phyloP scores from a whole-genome alignment of 108 stramenopile species.

The Nannochloropsis gaditana region DNA sequence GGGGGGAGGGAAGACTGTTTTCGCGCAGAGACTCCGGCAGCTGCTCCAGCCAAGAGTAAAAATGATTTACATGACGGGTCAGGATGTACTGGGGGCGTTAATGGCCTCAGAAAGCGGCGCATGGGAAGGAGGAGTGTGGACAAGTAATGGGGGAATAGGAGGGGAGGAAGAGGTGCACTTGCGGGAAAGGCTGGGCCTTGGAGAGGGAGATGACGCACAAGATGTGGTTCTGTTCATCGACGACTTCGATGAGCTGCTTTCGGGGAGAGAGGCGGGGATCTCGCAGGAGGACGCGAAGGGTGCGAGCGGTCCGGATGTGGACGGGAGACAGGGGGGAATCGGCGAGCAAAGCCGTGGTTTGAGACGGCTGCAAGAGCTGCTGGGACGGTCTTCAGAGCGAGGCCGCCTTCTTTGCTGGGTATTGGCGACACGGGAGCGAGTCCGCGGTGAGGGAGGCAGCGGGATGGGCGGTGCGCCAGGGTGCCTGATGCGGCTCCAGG shows the following conservation, averaged over 20 bases:
- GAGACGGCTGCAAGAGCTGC: background rate
- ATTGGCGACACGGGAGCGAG: background rate
- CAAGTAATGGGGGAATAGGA: background rate
- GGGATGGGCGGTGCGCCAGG: background rate
- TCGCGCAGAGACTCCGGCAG: background rate
- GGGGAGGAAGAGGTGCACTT: background rate
- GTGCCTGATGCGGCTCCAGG: background rate
- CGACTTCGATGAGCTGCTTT: conserved; percentile 1
- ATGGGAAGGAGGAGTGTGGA: background rate
- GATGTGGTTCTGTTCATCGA: background rate
- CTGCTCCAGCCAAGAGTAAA: background rate
- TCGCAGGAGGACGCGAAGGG: conserved; percentile 27
- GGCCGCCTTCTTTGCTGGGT: conserved; percentile 10
- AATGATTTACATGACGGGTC: background rate
- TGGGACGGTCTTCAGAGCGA: conserved; percentile 2
- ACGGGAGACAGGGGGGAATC: background rate
- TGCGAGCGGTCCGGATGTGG: conserved; percentile 22
- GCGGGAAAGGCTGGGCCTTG: background rate
- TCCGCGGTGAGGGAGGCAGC: background rate
- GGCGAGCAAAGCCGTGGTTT: background rate
- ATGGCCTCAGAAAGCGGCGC: background rate
- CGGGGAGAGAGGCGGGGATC: conserved; percentile 24
- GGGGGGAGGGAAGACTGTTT: background rate
- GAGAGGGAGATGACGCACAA: background rate
- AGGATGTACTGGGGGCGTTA: background rate